These are phyloP conservation scores for Aspergillus tanneri DNA, from an alignment of 2,329 filamentous ascomycete genomes.

Conservation along the genomic window DNA sequence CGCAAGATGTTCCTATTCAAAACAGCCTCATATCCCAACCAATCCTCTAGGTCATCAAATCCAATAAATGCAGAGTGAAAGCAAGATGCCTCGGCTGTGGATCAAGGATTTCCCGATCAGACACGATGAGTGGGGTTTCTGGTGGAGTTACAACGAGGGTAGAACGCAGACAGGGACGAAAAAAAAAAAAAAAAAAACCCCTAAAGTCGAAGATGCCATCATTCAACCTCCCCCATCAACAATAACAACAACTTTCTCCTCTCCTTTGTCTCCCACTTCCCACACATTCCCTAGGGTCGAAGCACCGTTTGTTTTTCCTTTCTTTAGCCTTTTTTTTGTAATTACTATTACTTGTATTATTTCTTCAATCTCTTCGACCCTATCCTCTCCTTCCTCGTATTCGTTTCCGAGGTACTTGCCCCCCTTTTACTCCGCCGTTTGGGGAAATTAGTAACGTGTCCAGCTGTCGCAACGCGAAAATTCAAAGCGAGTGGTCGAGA, in stretches of 20 bases:
- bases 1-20: too few relatives aligned
- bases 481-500: neutral
- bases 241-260: neutral
- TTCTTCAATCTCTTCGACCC: conserved; percentile 1
- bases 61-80: conserved; percentile 4
- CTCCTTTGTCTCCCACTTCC: neutral
- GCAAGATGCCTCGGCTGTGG: neutral
- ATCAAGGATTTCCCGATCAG: neutral
- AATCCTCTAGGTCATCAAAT: neutral
- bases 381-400: neutral
- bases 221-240: neutral
- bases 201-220: neutral
- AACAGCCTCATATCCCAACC: too few relatives aligned
- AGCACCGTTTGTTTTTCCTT: neutral
- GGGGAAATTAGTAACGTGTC: neutral
- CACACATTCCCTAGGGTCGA: conserved; percentile 3
- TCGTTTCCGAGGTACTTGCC: neutral
- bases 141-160: too few relatives aligned
- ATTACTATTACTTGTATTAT: neutral
- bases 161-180: neutral
- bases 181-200: conserved; percentile 1
- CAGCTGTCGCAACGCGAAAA: neutral
- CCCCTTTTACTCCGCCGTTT: neutral
- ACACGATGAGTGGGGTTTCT: neutral
- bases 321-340: neutral